Evolutionary conservation across 2,329 filamentous ascomycete species (phyloP).

Genomic region (Leptographium lundbergii): DNA sequence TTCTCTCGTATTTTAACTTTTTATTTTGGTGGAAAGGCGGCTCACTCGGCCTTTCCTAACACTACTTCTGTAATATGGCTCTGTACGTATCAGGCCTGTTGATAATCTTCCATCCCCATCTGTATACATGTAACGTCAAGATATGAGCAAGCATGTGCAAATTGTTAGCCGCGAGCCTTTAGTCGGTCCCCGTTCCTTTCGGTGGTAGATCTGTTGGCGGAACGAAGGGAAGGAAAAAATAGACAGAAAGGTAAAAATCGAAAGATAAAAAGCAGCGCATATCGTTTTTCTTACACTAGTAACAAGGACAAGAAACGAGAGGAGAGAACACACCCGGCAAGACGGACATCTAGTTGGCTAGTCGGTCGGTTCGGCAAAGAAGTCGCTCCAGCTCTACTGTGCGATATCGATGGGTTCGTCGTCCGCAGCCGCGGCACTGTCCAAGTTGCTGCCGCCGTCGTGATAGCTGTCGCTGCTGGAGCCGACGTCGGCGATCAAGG

Average conservation of each 20-base stretch:
- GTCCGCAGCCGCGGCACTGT: not conserved
- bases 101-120: not conserved
- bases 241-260: not conserved
- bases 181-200: not conserved
- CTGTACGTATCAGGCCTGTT: not conserved
- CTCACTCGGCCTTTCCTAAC: not conserved
- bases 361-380: not conserved
- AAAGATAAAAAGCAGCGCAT: not conserved
- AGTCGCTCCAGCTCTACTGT: not conserved
- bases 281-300: too few relatives aligned
- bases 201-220: not conserved
- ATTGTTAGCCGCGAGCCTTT: not conserved
- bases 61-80: not conserved
- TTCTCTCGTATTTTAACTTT: not conserved
- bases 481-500: not conserved
- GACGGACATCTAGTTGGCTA: not conserved
- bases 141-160: not conserved
- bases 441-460: not conserved
- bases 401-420: not conserved
- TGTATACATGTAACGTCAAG: not conserved
- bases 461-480: not conserved
- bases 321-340: too few relatives aligned
- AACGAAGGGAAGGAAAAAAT: not conserved
- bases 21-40: not conserved
- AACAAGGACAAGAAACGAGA: too few relatives aligned